Evolutionary conservation across 352 stramenopile genomes (phyloP).

Genomic region (Stephanocyclus meneghinianus): DNA sequence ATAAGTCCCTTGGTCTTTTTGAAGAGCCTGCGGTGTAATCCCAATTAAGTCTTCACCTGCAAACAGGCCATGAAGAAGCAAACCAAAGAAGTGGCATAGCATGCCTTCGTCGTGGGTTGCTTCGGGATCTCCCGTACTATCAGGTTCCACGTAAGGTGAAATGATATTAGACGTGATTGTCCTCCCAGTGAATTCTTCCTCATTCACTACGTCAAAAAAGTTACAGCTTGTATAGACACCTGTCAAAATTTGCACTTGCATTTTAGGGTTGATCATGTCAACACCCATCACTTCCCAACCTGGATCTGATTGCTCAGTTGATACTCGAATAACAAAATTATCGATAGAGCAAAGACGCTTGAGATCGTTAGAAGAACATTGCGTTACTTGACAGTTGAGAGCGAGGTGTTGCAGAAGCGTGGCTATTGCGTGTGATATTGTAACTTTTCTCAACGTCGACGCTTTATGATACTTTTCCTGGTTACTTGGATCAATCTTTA

Average conservation of each 20-base stretch:
- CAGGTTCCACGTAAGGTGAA: too few relatives aligned
- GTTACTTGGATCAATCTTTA: too few relatives aligned
- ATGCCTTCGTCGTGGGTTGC: too few relatives aligned
- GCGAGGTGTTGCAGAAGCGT: conserved; percentile 10
- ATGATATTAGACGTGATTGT: too few relatives aligned
- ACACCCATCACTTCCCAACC: background rate
- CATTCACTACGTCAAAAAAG: background rate
- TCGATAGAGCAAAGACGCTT: background rate
- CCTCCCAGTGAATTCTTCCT: too few relatives aligned
- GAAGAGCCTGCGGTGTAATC: too few relatives aligned
- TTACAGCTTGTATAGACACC: background rate
- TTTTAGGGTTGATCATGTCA: background rate
- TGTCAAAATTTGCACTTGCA: background rate
- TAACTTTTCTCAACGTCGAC: conserved; percentile 7
- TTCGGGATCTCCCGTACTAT: too few relatives aligned
- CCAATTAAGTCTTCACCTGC: too few relatives aligned
- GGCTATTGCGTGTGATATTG: conserved; percentile 28
- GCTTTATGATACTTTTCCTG: background rate
- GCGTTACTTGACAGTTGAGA: background rate
- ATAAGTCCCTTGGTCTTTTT: too few relatives aligned
- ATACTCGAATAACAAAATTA: background rate
- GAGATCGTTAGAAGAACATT: background rate
- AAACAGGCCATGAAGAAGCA: too few relatives aligned
- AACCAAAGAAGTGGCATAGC: too few relatives aligned
- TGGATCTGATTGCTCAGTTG: background rate